phyloP scores from a whole-genome alignment of 2,329 filamentous ascomycete species.

The Alternaria incomplexa region DNA sequence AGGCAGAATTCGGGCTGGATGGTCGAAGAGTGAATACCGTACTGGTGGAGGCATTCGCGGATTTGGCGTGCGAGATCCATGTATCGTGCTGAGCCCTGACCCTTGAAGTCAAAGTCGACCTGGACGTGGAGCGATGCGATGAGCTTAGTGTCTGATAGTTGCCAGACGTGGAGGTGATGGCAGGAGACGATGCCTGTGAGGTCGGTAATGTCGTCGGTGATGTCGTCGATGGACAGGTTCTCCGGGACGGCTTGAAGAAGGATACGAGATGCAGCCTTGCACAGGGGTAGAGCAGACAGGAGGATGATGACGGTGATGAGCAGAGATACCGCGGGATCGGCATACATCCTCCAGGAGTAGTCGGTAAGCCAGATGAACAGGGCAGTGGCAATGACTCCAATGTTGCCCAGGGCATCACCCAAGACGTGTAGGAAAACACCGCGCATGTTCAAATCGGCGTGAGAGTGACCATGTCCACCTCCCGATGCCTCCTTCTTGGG shows the following conservation, averaged over 20 bases:
- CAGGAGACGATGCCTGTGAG: constrained; percentile 87
- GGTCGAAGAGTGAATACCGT: constrained; percentile 95
- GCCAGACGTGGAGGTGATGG: constrained; percentile 98
- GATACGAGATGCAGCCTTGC: constrained; percentile 81
- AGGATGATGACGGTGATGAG: constrained; percentile 84
- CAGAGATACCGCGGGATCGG: constrained; percentile 89
- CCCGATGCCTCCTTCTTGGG: constrained; percentile 67
- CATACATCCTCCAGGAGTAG: constrained; percentile 82
- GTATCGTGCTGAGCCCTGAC: constrained; percentile 77
- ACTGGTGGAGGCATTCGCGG: constrained; percentile 87
- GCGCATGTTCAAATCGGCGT: constrained; percentile 94
- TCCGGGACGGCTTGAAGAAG: constrained; percentile 92
- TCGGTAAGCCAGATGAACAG: constrained; percentile 90
- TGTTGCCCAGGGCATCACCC: constrained; percentile 83
- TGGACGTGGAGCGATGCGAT: constrained; percentile 94
- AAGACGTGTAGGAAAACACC: constrained; percentile 73
- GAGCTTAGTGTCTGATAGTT: constrained; percentile 91
- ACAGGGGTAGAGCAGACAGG: constrained; percentile 77
- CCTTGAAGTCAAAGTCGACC: constrained; percentile 86
- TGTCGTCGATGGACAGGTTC: constrained; percentile 85
- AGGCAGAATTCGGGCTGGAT: constrained; percentile 87
- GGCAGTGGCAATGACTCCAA: constrained; percentile 83
- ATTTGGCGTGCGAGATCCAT: constrained; percentile 88
- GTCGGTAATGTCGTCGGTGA: constrained; percentile 86
- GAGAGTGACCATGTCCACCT: constrained; percentile 74